These are phyloP conservation scores for Pneumocystis murina DNA, from an alignment of 1,139 yeast genomes.

Conservation along the genomic window DNA sequence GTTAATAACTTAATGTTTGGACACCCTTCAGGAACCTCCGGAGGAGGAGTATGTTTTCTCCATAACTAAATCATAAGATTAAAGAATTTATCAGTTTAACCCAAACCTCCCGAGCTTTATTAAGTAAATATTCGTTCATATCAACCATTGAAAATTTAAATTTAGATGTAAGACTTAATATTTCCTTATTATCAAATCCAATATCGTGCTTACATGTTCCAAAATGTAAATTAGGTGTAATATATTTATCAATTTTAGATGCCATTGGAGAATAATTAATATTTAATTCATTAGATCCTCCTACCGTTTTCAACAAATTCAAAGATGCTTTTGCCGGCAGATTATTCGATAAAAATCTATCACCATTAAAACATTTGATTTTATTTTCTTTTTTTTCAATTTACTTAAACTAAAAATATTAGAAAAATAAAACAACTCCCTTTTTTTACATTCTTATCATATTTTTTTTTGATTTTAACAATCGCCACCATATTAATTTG, in stretches of 20 bases:
- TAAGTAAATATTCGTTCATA: neutral
- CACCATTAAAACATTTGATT: neutral
- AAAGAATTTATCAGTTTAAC: neutral
- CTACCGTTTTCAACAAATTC: neutral
- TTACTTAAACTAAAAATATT: neutral
- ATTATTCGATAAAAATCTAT: neutral
- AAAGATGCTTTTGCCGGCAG: neutral
- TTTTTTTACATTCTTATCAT: neutral
- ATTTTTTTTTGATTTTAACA: neutral
- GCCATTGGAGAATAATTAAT: neutral
- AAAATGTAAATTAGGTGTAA: neutral
- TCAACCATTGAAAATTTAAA: neutral
- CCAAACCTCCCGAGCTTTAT: neutral
- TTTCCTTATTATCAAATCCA: neutral
- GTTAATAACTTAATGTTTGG: neutral
- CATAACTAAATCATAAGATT: neutral
- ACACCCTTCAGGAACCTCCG: neutral
- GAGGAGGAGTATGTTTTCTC: neutral
- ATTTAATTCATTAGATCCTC: neutral
- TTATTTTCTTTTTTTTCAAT: neutral
- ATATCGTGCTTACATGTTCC: neutral
- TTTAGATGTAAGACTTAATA: neutral
- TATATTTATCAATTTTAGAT: neutral
- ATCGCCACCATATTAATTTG: neutral
- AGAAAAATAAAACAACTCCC: neutral